phyloP scores from a whole-genome alignment of 768 basidiomycete species.

The Coprinellus aureogranulatus region DNA sequence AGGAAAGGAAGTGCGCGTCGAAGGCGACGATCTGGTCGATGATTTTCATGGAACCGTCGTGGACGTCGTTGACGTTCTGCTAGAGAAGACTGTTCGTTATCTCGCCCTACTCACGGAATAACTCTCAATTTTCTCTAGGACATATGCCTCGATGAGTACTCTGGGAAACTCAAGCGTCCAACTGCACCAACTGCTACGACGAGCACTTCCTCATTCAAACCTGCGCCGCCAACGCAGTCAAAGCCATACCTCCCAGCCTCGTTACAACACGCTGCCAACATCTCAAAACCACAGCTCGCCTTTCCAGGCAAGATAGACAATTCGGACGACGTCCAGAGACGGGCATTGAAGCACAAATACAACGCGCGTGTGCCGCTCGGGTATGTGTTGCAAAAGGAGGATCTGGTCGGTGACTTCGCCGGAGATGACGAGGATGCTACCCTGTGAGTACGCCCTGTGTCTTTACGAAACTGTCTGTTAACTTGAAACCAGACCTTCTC shows the following conservation, averaged over 20 bases:
- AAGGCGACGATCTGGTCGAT: conserved; percentile 82
- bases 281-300: conserved; percentile 77
- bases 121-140: conserved; percentile 60
- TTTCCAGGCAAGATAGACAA: conserved; percentile 64
- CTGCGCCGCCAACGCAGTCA: conserved; percentile 13
- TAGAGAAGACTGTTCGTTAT: conserved; percentile 74
- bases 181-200: conserved; percentile 37
- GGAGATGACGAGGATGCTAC: conserved; percentile 26
- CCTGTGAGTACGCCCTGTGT: conserved; percentile 19
- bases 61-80: conserved; percentile 79
- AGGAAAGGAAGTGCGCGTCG: conserved; percentile 55
- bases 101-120: background rate
- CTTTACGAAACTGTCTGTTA: background rate
- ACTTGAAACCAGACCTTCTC: conserved; percentile 32
- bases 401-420: conserved; percentile 23
- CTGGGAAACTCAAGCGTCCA: conserved; percentile 67
- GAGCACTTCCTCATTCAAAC: conserved; percentile 33
- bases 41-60: conserved; percentile 74
- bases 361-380: conserved; percentile 84
- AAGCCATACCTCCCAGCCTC: conserved; percentile 54
- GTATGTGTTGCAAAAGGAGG: conserved; percentile 32
- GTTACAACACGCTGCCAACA: conserved; percentile 69
- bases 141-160: conserved; percentile 73
- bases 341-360: conserved; percentile 66
- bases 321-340: conserved; percentile 36